Evolutionary conservation across 1,284 basidiomycete species (phyloP).

Genomic region (Rhodotorula sp.): DNA sequence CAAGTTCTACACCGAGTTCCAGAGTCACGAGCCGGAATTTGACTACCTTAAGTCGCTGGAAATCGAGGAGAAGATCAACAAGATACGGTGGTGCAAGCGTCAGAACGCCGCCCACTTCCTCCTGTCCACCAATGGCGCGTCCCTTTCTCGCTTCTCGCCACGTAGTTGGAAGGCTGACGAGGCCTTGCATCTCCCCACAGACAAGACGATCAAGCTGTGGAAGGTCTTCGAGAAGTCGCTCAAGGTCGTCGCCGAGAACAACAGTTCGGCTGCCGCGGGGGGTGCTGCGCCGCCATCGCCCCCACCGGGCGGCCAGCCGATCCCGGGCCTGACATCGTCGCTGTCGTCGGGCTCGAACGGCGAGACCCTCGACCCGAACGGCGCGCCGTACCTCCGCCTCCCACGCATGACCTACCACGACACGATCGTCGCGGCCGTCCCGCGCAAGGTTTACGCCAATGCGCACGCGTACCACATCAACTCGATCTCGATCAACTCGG

Average conservation of each 20-base stretch:
- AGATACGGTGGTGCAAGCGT: constrained; percentile 99
- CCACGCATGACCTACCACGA: constrained; percentile 92
- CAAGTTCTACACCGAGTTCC: constrained; percentile 99
- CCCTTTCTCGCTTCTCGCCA: background rate
- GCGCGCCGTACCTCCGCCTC: constrained; percentile 63
- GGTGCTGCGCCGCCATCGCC: constrained; percentile 35
- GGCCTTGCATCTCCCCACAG: constrained; percentile 58
- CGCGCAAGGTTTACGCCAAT: constrained; percentile 97
- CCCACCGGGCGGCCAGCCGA: constrained; percentile 5
- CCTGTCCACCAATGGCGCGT: constrained; percentile 89
- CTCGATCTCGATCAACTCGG: constrained; percentile 98
- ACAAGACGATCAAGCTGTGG: constrained; percentile 99
- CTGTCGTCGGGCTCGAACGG: constrained; percentile 48
- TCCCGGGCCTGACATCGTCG: constrained; percentile 26
- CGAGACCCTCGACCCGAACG: constrained; percentile 7
- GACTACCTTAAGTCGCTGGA: constrained; percentile 99
- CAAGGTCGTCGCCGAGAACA: constrained; percentile 95
- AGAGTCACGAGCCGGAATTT: constrained; percentile 99
- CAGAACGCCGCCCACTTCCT: constrained; percentile 98
- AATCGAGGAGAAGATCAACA: constrained; percentile 99
- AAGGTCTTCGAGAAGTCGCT: constrained; percentile 99
- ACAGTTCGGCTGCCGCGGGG: constrained; percentile 53
- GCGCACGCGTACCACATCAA: constrained; percentile 99
- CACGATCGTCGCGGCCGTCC: constrained; percentile 97
- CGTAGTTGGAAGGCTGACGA: background rate